Percentiles rank a stretch among this genome's conserved stretches.
phyloP scores from a whole-genome alignment of 2,329 filamentous ascomycete species.

The Penicillium digitatum region DNA sequence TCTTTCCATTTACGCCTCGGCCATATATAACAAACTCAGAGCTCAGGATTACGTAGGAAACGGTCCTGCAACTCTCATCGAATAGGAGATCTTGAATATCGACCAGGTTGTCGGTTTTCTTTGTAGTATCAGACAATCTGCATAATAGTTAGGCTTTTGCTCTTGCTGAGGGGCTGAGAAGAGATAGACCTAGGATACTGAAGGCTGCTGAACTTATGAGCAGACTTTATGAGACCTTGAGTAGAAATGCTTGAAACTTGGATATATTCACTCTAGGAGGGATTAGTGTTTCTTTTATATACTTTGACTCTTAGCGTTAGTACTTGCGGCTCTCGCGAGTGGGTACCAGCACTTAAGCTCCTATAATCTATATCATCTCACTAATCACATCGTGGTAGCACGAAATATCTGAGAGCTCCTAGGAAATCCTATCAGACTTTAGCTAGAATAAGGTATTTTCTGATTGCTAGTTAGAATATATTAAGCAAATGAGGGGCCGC shows the following conservation, averaged over 20 bases:
- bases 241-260: background rate
- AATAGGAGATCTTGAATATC: background rate
- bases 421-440: too few species aligned
- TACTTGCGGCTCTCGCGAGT: too few species aligned
- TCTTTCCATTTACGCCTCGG: background rate
- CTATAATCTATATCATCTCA: too few species aligned
- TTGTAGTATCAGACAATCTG: background rate
- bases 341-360: too few species aligned
- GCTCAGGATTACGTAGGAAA: background rate
- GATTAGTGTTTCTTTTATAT: too few species aligned
- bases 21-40: background rate
- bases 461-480: too few species aligned
- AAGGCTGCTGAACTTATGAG: background rate
- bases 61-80: background rate
- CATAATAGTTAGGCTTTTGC: constrained; percentile 1
- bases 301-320: too few species aligned
- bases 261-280: background rate
- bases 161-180: background rate
- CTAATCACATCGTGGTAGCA: background rate
- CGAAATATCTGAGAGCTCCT: background rate
- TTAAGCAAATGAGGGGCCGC: too few species aligned
- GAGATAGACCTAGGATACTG: background rate
- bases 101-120: background rate
- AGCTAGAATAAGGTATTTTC: too few species aligned
- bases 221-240: background rate